Evolutionary conservation across 345 rosid genomes (phyloP).

Genomic region (Arabidopsis suecica): DNA sequence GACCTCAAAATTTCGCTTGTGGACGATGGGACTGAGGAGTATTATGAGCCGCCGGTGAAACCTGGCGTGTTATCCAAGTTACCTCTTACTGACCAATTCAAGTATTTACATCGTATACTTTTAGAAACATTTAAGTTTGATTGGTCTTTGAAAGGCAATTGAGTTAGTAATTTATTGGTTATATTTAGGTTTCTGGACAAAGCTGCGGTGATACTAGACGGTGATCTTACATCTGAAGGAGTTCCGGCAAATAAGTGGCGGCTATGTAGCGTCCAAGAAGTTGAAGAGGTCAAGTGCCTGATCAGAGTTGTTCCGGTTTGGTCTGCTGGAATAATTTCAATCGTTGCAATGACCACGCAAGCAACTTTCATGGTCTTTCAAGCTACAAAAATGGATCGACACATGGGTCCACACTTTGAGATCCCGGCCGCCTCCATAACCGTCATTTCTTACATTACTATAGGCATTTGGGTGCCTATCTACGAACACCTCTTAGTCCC

Average conservation of each 20-base stretch:
- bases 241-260: slow-evolving; percentile 50
- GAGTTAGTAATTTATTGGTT: background rate
- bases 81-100: slow-evolving; percentile 62
- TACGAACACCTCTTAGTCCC: slow-evolving; percentile 65
- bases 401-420: slow-evolving; percentile 61
- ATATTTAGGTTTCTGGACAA: slow-evolving; percentile 64
- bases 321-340: slow-evolving; percentile 57
- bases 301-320: slow-evolving; percentile 60
- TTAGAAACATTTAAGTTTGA: background rate
- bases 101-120: slow-evolving; percentile 46
- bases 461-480: slow-evolving; percentile 65
- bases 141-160: background rate
- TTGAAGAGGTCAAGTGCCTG: slow-evolving; percentile 74
- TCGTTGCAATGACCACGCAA: slow-evolving; percentile 53
- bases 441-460: slow-evolving; percentile 54
- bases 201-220: slow-evolving; percentile 55
- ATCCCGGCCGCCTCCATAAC: slow-evolving; percentile 59
- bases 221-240: slow-evolving; percentile 60
- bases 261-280: slow-evolving; percentile 67
- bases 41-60: slow-evolving; percentile 64
- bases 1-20: slow-evolving; percentile 10
- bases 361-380: slow-evolving; percentile 57
- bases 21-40: slow-evolving; percentile 32
- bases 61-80: slow-evolving; percentile 51
- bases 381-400: slow-evolving; percentile 63